Conservation (phyloP, 768 basidiomycete genomes). For the Steccherinum ochraceum region DNA sequence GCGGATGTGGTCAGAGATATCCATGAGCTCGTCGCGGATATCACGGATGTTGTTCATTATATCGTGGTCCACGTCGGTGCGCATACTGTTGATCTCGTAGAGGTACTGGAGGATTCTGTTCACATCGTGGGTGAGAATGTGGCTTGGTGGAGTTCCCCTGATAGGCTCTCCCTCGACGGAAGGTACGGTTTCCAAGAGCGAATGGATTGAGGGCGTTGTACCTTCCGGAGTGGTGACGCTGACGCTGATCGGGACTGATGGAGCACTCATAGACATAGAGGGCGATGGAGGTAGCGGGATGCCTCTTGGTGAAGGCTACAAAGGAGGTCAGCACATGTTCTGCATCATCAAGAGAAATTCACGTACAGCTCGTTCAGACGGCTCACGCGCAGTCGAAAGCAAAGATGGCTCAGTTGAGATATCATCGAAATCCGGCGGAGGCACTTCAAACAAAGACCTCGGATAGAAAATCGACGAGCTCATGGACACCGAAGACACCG, state of each 20-base stretch:
- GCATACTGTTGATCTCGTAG: slow-evolving; percentile 57
- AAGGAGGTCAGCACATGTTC: slow-evolving; percentile 1
- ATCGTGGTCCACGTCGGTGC: slow-evolving; percentile 59
- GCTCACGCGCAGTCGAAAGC: slow-evolving; percentile 36
- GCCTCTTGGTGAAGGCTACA: slow-evolving; percentile 24
- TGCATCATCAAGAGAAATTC: slow-evolving; percentile 6
- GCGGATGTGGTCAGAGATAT: slow-evolving; percentile 9
- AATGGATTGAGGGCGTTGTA: slow-evolving; percentile 41
- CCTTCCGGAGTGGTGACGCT: slow-evolving; percentile 45
- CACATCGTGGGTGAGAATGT: slow-evolving; percentile 45
- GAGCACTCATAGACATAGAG: slow-evolving; percentile 22
- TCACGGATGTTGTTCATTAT: slow-evolving; percentile 62
- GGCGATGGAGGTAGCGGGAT: slow-evolving; percentile 30
- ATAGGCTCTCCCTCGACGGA: slow-evolving; percentile 20
- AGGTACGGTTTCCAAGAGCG: slow-evolving; percentile 36
- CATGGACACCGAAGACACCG: slow-evolving; percentile 25
- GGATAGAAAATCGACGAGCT: slow-evolving; percentile 23
- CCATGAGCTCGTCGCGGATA: slow-evolving; percentile 50
- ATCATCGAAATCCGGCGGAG: slow-evolving; percentile 21
- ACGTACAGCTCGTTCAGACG: slow-evolving; percentile 31
- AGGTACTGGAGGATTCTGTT: slow-evolving; percentile 45
- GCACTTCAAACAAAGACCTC: slow-evolving; percentile 17
- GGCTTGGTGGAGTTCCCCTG: slow-evolving; percentile 24
- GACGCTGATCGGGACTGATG: slow-evolving; percentile 37
- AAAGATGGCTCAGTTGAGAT: slow-evolving; percentile 53